Percentiles rank a stretch among this genome's conserved stretches.
phyloP scores from a whole-genome alignment of 2,329 filamentous ascomycete species.

The Orbilia javanica region DNA sequence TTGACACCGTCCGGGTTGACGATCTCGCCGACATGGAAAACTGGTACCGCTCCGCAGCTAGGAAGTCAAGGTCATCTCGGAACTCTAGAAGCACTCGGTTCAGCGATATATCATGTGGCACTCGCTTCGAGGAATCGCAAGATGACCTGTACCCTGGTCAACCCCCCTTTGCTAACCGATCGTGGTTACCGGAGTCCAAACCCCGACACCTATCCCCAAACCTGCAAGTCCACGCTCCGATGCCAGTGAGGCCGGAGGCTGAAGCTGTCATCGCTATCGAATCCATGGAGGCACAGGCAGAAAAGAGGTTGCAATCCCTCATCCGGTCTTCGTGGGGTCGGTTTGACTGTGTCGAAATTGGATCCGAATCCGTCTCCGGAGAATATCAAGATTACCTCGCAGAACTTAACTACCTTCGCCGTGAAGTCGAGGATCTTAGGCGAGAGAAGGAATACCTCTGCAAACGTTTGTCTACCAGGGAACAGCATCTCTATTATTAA shows the following conservation, averaged over 20 bases:
- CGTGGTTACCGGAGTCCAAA: conserved; percentile 11
- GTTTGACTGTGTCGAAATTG: conserved; percentile 29
- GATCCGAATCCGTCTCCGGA: conserved; percentile 7
- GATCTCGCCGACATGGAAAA: conserved; percentile 46
- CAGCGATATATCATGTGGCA: conserved; percentile 39
- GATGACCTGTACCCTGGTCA: conserved; percentile 16
- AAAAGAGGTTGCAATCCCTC: conserved; percentile 31
- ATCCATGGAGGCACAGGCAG: conserved; percentile 46
- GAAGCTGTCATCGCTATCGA: conserved; percentile 39
- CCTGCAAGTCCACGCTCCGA: conserved; percentile 37
- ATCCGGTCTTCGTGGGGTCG: conserved; percentile 38
- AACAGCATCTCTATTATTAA: not conserved
- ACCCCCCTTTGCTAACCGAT: not conserved
- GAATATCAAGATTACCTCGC: conserved; percentile 41
- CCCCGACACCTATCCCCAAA: conserved; percentile 29
- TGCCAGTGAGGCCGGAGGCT: conserved; percentile 40
- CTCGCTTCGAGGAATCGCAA: conserved; percentile 34
- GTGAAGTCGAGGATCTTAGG: conserved; percentile 35
- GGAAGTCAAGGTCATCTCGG: conserved; percentile 42
- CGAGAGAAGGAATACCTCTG: conserved; percentile 34
- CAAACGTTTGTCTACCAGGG: not conserved
- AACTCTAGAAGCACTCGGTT: conserved; percentile 39
- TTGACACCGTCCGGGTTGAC: conserved; percentile 34
- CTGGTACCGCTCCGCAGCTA: conserved; percentile 39
- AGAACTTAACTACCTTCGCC: conserved; percentile 36